Evolutionary conservation across 768 basidiomycete genomes (phyloP).

Genomic region (Cystofilobasidium ferigula): DNA sequence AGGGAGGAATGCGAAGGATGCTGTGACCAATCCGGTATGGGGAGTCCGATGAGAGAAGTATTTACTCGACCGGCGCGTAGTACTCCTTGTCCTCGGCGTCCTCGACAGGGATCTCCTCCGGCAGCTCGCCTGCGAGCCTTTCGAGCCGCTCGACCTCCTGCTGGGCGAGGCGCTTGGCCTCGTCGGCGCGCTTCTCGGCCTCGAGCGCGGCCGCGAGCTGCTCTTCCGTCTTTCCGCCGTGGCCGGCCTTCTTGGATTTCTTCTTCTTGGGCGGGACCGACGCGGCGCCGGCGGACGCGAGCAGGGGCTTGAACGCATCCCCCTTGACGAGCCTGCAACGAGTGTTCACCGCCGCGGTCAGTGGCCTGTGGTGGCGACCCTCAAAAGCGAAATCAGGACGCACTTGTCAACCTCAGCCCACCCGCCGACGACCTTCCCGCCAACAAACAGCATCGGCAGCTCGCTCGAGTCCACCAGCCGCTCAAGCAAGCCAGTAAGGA

Average conservation of each 20-base stretch:
- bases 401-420: conserved; percentile 16
- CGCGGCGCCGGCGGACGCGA: conserved; percentile 4
- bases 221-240: conserved; percentile 13
- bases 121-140: not conserved
- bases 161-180: conserved; percentile 3
- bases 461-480: conserved; percentile 33
- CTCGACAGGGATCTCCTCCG: not conserved
- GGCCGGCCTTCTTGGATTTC: conserved; percentile 16
- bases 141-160: conserved; percentile 1
- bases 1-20: no score
- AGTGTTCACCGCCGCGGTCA: not conserved
- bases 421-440: conserved; percentile 49
- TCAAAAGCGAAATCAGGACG: not conserved
- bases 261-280: conserved; percentile 17
- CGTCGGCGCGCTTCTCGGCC: conserved; percentile 3
- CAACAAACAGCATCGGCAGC: conserved; percentile 59
- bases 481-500: conserved; percentile 50
- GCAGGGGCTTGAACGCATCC: not conserved
- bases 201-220: conserved; percentile 2
- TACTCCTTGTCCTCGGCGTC: not conserved
- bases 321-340: conserved; percentile 1
- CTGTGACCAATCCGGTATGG: no score
- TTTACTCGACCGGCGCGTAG: not conserved
- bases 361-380: not conserved
- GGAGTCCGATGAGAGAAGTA: no score